Percentiles rank a stretch among this genome's conserved stretches.
phyloP scores from a whole-genome alignment of 345 rosid genomes.

The Salix viminalis region DNA sequence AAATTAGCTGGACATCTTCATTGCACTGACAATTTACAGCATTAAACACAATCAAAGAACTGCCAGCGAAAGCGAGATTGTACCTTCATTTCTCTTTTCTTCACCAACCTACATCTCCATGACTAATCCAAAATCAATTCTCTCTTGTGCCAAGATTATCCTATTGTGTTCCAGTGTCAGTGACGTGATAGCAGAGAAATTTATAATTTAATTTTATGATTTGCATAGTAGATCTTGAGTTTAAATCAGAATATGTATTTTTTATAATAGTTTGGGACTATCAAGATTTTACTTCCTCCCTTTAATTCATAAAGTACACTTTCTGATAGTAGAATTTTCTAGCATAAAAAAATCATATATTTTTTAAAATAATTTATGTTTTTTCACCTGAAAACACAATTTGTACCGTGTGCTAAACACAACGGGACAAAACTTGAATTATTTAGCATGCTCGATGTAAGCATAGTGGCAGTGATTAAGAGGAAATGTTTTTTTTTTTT shows the following conservation, averaged over 20 bases:
- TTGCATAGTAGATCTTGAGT: accelerated
- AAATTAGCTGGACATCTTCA: not conserved
- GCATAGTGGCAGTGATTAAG: too few species aligned
- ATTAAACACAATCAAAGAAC: not conserved
- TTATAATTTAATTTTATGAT: too few species aligned
- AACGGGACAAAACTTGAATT: too few species aligned
- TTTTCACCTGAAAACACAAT: too few species aligned
- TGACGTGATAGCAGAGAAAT: accelerated
- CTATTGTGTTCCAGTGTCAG: too few species aligned
- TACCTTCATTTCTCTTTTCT: not conserved
- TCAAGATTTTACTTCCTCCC: accelerated
- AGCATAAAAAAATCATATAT: too few species aligned
- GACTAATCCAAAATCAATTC: not conserved
- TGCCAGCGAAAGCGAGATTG: not conserved
- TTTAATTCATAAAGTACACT: accelerated
- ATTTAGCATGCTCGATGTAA: too few species aligned
- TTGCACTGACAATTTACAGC: not conserved
- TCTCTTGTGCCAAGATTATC: too few species aligned
- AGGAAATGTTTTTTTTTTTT: too few species aligned
- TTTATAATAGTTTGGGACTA: too few species aligned
- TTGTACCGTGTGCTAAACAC: too few species aligned
- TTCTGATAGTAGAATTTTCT: accelerated
- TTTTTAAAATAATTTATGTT: too few species aligned
- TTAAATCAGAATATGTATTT: accelerated
- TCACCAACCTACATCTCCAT: not conserved